Conservation (phyloP, 2,329 filamentous ascomycete species). For the Fusarium heterosporum region DNA sequence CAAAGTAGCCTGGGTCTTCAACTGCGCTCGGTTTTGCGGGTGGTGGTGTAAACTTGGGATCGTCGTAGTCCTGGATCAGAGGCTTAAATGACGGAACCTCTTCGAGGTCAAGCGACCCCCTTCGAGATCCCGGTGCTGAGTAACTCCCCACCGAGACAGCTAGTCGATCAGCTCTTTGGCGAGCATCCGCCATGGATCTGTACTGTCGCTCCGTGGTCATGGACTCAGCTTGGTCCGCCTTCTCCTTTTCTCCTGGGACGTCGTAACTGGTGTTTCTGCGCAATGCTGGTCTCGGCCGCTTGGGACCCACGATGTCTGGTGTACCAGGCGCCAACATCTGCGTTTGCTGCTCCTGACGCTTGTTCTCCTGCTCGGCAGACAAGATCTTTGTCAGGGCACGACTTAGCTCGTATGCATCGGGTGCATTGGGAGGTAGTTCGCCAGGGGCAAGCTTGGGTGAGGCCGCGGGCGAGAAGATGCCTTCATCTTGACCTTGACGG, state of each 20-base stretch:
- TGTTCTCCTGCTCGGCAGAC: slow-evolving; percentile 48
- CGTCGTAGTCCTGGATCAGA: slow-evolving; percentile 48
- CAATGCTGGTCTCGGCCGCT: slow-evolving; percentile 54
- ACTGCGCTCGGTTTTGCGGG: slow-evolving; percentile 20
- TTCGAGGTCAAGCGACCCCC: slow-evolving; percentile 51
- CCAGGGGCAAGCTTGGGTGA: slow-evolving; percentile 46
- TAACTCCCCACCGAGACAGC: slow-evolving; percentile 56
- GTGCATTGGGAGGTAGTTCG: slow-evolving; percentile 49
- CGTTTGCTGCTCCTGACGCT: slow-evolving; percentile 29
- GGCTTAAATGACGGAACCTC: slow-evolving; percentile 49
- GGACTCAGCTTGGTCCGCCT: slow-evolving; percentile 55
- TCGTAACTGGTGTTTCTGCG: slow-evolving; percentile 59
- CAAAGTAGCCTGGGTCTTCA: slow-evolving; percentile 39
- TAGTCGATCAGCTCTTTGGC: slow-evolving; percentile 54
- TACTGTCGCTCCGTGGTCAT: slow-evolving; percentile 53
- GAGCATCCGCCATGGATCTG: slow-evolving; percentile 56
- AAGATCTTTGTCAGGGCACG: slow-evolving; percentile 55
- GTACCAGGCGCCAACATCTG: slow-evolving; percentile 20
- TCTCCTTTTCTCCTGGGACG: slow-evolving; percentile 54
- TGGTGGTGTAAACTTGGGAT: slow-evolving; percentile 39
- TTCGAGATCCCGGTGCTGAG: slow-evolving; percentile 53
- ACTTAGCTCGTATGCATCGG: slow-evolving; percentile 55
- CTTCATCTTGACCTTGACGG: slow-evolving; percentile 35
- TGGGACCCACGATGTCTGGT: slow-evolving; percentile 34
- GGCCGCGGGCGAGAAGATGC: slow-evolving; percentile 43